Base-by-base conservation (phyloP, 2,329 filamentous ascomycete species). In the Penicillium decumbens region DNA sequence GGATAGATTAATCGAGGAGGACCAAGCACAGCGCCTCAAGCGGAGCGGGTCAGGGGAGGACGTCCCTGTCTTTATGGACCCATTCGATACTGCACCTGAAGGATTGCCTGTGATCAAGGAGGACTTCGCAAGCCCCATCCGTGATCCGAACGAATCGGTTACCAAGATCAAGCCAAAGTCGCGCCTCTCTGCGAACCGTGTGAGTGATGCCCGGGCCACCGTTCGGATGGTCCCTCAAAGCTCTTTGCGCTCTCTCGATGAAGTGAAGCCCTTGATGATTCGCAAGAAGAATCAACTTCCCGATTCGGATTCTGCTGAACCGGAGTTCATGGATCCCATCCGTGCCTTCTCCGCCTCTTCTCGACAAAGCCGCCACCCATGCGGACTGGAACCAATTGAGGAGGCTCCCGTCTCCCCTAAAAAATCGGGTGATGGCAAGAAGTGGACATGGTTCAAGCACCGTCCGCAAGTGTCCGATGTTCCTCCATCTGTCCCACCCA, bases 181-280 rank as follows among this genome's bases (percentile, higher is more conserved):
- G 45, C 43, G 49, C 9, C 25, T 13, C n/a, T 43, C 42, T 9
- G 18, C 43, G 3, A 44, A n/a, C 24, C 53, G 46, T 12, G 27
- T 23, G 3, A 38, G 41, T 18, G 60, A 70, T 44, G 59, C 58
- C 9, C 70, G 62, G 47, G 67, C 72, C 27, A 83, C 80, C 0
- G 80, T 84, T 38, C 75, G 82, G 10, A 69, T 84, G 55, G 80
- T 84, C 2, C 73, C 77, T 25, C 73, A 75, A 8, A 78, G 77
- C 30, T 76, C 78, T 4, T 61, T 75, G 8, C 72, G 68, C 3
- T 73, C 71, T 5, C 69, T 73, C 24, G 64, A 65, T 27, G 68
- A 66, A 13, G 61, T 80, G 6, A 78, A 76, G 33, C 78, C 80
- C 2, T 68, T 83, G 40, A 79, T 76, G 42, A 77, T 83, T 37